These are phyloP conservation scores for Pseudocercospora vitis DNA, from an alignment of 2,329 filamentous ascomycete genomes.

Conservation along the genomic window DNA sequence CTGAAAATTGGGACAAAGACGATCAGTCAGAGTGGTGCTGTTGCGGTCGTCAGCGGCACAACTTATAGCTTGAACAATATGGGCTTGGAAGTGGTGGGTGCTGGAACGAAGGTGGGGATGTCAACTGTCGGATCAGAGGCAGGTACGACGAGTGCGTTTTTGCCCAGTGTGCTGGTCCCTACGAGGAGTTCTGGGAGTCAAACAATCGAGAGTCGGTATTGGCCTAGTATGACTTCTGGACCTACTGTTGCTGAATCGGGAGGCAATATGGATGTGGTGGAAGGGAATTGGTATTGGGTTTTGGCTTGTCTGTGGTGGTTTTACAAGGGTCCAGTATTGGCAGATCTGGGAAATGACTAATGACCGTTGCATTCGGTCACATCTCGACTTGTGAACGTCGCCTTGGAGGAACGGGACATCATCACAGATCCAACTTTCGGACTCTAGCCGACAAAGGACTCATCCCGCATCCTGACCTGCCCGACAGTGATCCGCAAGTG, in stretches of 20 bases:
- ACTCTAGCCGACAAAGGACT: background rate
- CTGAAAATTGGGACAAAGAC: conserved; percentile 3
- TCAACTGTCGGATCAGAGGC: background rate
- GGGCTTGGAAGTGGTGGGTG: background rate
- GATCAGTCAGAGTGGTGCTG: conserved; percentile 2
- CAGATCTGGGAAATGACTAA: too few species aligned
- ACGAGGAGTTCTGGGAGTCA: too few species aligned
- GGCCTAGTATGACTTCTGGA: background rate
- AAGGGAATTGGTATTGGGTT: too few species aligned
- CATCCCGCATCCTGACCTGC: background rate
- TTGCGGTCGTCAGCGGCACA: background rate
- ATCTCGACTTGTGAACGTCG: too few species aligned
- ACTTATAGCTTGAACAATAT: background rate
- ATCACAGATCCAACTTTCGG: too few species aligned
- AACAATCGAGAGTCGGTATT: background rate
- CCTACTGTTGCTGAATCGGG: background rate
- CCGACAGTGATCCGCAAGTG: background rate
- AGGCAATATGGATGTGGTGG: too few species aligned
- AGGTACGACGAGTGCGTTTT: background rate
- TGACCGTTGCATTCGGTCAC: too few species aligned
- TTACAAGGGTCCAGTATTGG: too few species aligned
- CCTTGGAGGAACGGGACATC: too few species aligned
- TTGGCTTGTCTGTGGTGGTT: too few species aligned
- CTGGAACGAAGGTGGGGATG: background rate
- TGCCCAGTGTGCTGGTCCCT: background rate